phyloP scores from a whole-genome alignment of 2,329 filamentous ascomycete genomes.

The Monosporascus sp. region DNA sequence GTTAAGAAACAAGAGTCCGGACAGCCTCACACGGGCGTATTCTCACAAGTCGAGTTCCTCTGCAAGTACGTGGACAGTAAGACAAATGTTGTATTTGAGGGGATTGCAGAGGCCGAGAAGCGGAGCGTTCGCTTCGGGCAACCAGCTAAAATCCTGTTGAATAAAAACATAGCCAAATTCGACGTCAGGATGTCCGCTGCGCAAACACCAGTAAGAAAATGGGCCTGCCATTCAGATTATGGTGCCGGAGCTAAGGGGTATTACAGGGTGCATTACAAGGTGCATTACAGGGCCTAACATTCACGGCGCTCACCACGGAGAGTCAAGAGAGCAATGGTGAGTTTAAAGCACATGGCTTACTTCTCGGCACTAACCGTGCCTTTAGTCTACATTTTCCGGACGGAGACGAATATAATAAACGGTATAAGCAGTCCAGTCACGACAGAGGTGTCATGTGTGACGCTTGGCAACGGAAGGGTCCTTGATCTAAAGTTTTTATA shows the following conservation, averaged over 20 bases:
- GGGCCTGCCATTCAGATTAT: not conserved
- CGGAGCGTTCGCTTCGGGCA: slow-evolving; percentile 63
- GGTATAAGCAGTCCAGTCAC: slow-evolving; percentile 48
- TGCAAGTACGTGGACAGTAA: slow-evolving; percentile 53
- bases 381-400: slow-evolving; percentile 54
- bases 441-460: slow-evolving; percentile 35
- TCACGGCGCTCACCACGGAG: slow-evolving; percentile 38
- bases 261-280: slow-evolving; percentile 32
- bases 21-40: slow-evolving; percentile 41
- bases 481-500: slow-evolving; percentile 65
- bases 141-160: slow-evolving; percentile 40
- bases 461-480: slow-evolving; percentile 38
- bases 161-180: slow-evolving; percentile 40
- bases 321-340: slow-evolving; percentile 31
- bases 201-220: slow-evolving; percentile 27
- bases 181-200: slow-evolving; percentile 53
- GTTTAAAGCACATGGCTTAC: not conserved
- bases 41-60: slow-evolving; percentile 60
- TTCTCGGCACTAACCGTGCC: not conserved
- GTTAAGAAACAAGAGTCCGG: slow-evolving; percentile 41
- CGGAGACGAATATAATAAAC: slow-evolving; percentile 47
- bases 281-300: slow-evolving; percentile 29
- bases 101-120: slow-evolving; percentile 65
- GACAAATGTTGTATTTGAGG: slow-evolving; percentile 56
- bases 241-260: slow-evolving; percentile 4